Evolutionary conservation across 129 eudicot genomes (phyloP), one percentile per base, ranked within the genome.

Genomic region (Chrysanthemum lavandulifolium): DNA sequence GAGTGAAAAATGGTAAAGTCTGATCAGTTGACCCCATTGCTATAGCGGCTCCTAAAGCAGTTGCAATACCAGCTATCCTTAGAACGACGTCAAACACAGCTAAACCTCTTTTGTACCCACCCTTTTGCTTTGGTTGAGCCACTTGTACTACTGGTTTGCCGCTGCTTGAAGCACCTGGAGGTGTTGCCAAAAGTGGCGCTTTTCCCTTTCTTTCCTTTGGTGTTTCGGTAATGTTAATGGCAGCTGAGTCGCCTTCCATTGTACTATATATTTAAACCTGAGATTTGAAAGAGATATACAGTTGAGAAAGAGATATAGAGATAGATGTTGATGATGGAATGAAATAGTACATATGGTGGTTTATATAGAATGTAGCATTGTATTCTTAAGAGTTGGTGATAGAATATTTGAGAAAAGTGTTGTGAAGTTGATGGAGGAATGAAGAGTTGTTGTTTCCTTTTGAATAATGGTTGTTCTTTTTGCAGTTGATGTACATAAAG

Each of bases 1-100:
- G 96, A 58, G 96, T 92, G 95, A 92, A 92, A 65, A 92, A 92
- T 3, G 98, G 96, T n/a, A 92, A 89, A 12, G 96, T 89, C 50
- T 92, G 86, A 15, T 92, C 91, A 2, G 96, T 73, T 8, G 96
- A 81, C 2, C 81, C 98, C 97, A 92, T 92, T 59, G 86, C 71
- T 48, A 84, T 79, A 18, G 93, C 75, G 2, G 96, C 91, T 16
- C 85, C 87, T 65, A 92, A 77, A 58, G 91, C 89, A 45, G 89
- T 72, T 4, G 88, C 83, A 6, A 84, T 31, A 31, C 94, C 91
- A 10, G 86, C 74, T 65, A 92, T 21, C 82, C 97, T 86, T 19
- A 89, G 65, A 36, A 92, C 87, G 8, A 92, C 80, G 76, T 89
- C 96, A 21, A 92, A 79, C 13, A 92, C 76, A 1, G 91, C 87